Evolutionary conservation across 352 stramenopile genomes (phyloP).

Genomic region (Phytophthora cryptogea): DNA sequence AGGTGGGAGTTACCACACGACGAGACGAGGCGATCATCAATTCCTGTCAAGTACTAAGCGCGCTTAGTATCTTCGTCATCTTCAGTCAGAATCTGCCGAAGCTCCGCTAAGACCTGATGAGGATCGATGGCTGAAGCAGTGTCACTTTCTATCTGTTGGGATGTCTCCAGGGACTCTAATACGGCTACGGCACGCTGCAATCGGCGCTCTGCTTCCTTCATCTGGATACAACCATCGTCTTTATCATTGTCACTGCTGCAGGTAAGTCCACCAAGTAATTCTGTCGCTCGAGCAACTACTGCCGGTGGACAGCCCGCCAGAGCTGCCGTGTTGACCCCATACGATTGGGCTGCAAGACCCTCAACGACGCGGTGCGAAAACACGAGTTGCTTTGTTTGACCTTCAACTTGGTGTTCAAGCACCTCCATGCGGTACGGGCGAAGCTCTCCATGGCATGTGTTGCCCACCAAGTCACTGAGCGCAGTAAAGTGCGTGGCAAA

Average conservation of each 20-base stretch:
- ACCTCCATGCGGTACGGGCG: conserved; percentile 78
- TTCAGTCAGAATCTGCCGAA: conserved; percentile 18
- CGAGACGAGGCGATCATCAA: conserved; percentile 8
- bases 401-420: conserved; percentile 36
- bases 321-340: conserved; percentile 77
- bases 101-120: conserved; percentile 14
- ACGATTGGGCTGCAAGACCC: conserved; percentile 72
- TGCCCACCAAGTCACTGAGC: conserved; percentile 47
- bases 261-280: conserved; percentile 47
- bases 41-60: conserved; percentile 3
- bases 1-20: conserved; percentile 1
- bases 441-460: conserved; percentile 38
- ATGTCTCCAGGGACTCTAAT: neutral
- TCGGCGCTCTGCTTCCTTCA: conserved; percentile 5
- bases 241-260: conserved; percentile 1
- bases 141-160: neutral
- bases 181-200: conserved; percentile 11
- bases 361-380: conserved; percentile 81
- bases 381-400: conserved; percentile 48
- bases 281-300: conserved; percentile 53
- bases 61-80: neutral
- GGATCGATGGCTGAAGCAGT: neutral
- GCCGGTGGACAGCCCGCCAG: conserved; percentile 63
- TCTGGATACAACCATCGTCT: neutral
- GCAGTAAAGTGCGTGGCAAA: conserved; percentile 89